Evolutionary conservation across 306 rosid species (phyloP), one percentile per base, ranked within the genome.

Genomic region (Rosa persica): DNA sequence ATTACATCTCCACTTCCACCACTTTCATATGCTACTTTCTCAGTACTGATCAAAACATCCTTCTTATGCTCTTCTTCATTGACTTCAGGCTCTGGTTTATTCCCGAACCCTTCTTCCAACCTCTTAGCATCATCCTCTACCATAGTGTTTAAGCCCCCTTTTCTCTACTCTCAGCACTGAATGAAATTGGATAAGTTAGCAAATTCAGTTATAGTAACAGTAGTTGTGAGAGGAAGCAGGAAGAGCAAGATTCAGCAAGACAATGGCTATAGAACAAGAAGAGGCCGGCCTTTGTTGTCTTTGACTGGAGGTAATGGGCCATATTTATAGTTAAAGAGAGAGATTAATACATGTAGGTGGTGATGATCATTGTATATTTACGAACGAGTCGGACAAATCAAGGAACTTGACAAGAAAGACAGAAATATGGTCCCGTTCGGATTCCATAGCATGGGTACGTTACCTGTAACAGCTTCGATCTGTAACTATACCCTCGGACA

Each of bases 101-200:
- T 68, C 25, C 73, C 54, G 16, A 42, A 68, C n/a, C 91, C 92
- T 80, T 88, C 96, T 84, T 93, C 96, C 87, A 88, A 76, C 81
- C 74, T 89, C 85, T 81, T 89, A 46, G 79, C 81, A 39, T 87
- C 82, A 34, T 81, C 92, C 83, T 87, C 86, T 91, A 85, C 42
- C 42, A 67, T 62, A 62, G 13, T 62, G 68, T 62, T 15, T 11
- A 30, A 2, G 30, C 44, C 47, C 34, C 55, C 38, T 7, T 16
- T 8, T 57, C 34, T 57, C 64, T n/a, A 47, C 25, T 34, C 42
- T 47, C 42, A 39, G 77, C 43, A 38, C 46, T 47, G 47, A 57
- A 23, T 69, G 72, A 30, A 27, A 38, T 1, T 44, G 12, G 19
- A 67, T 57, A 4, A 22, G 46, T 67, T 25, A 25, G 77, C 19